Evolutionary conservation across 192 early-diverging fungal species (phyloP).

Genomic region (Coemansia sp.): DNA sequence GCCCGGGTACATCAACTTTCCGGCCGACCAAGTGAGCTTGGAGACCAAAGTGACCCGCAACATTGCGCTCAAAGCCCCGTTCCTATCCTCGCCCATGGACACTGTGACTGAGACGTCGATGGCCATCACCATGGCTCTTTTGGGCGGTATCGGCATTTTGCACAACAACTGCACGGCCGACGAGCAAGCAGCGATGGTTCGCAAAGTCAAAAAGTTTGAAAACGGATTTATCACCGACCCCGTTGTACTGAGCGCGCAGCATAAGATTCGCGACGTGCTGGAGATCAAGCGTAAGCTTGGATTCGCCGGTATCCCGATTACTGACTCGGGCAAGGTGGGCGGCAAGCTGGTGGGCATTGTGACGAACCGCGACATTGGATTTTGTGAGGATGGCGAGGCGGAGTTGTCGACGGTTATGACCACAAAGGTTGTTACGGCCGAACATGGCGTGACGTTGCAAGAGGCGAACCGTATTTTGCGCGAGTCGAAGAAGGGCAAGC

Average conservation of each 20-base stretch:
- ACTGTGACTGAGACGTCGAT: conserved; percentile 98
- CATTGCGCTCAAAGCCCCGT: conserved; percentile 88
- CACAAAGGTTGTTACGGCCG: conserved; percentile 80
- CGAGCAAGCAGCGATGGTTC: conserved; percentile 97
- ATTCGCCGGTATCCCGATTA: conserved; percentile 97
- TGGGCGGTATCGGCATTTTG: conserved; percentile 95
- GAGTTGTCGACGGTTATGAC: conserved; percentile 84
- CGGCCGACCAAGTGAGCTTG: conserved; percentile 73
- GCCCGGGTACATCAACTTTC: conserved; percentile 94
- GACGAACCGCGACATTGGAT: conserved; percentile 95
- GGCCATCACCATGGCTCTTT: conserved; percentile 95
- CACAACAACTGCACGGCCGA: conserved; percentile 96
- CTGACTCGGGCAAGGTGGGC: conserved; percentile 81
- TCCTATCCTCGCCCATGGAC: conserved; percentile 97
- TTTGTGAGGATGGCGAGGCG: conserved; percentile 68
- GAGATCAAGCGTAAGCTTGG: conserved; percentile 84
- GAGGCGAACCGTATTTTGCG: conserved; percentile 89
- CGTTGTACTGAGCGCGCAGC: conserved; percentile 73
- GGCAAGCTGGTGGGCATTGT: conserved; percentile 95
- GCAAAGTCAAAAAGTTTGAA: conserved; percentile 96
- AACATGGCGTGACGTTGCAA: conserved; percentile 81
- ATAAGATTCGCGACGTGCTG: conserved; percentile 84
- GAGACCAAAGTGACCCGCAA: conserved; percentile 88
- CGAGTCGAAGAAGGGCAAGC: conserved; percentile 92
- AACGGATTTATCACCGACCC: conserved; percentile 99